A percentile compares a stretch with the other conserved stretches of the same genome.
Evolutionary conservation across 441 rosid genomes (phyloP).

Genomic region (Gossypium laxum): DNA sequence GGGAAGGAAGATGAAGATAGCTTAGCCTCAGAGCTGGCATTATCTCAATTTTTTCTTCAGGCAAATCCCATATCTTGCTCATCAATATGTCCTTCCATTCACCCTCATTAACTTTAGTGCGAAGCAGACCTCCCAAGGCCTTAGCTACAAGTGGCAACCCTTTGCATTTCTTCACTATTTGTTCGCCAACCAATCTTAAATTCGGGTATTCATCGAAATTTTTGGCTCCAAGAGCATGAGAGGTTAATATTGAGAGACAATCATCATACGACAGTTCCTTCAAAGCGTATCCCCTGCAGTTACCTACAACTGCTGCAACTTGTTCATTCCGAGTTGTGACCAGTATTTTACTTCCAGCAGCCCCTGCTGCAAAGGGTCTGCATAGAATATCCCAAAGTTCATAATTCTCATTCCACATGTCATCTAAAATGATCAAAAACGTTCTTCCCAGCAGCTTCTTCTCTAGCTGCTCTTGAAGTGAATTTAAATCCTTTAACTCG

Average conservation of each 20-base stretch:
- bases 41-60: not conserved
- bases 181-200: not conserved
- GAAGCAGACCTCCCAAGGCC: constrained; percentile 14
- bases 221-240: constrained; percentile 3
- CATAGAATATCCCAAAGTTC: constrained; percentile 6
- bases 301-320: constrained; percentile 2
- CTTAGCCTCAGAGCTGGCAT: constrained; percentile 18
- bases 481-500: not conserved
- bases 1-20: constrained; percentile 6
- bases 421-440: constrained; percentile 20
- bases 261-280: constrained; percentile 3
- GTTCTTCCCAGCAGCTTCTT: constrained; percentile 13
- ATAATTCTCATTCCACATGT: constrained; percentile 21
- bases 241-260: constrained; percentile 12
- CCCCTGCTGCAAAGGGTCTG: constrained; percentile 11
- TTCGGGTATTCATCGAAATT: not conserved
- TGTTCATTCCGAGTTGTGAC: constrained; percentile 4
- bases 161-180: constrained; percentile 7
- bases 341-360: constrained; percentile 18
- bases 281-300: not conserved
- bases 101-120: not conserved
- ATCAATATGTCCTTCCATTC: constrained; percentile 14
- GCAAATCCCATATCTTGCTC: constrained; percentile 15
- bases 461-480: constrained; percentile 11
- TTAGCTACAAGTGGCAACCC: constrained; percentile 18